phyloP scores from a whole-genome alignment of 2,329 filamentous ascomycete species.

The Mycogone perniciosa region DNA sequence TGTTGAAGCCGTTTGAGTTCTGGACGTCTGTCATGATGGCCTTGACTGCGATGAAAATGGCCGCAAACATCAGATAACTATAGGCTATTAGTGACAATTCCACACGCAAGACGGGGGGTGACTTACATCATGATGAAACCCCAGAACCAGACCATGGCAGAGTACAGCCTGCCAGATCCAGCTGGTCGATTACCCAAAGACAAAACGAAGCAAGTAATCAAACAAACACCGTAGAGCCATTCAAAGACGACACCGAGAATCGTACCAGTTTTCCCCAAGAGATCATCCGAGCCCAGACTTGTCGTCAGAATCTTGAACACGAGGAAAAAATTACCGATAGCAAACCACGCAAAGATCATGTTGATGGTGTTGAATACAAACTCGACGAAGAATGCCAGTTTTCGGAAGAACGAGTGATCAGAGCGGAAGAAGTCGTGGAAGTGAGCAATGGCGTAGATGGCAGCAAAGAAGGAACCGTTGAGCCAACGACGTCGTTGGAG shows the following conservation, averaged over 20 bases:
- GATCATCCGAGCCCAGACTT: slow-evolving; percentile 62
- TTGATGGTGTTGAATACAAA: slow-evolving; percentile 91
- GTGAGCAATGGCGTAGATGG: slow-evolving; percentile 89
- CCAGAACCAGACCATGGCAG: slow-evolving; percentile 99
- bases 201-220: slow-evolving; percentile 92
- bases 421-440: slow-evolving; percentile 96
- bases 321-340: slow-evolving; percentile 97
- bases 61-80: slow-evolving; percentile 88
- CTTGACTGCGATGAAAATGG: slow-evolving; percentile 85
- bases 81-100: slow-evolving; percentile 17
- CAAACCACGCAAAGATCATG: slow-evolving; percentile 99
- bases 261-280: slow-evolving; percentile 71
- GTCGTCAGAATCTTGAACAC: slow-evolving; percentile 95
- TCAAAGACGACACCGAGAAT: slow-evolving; percentile 87
- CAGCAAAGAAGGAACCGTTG: slow-evolving; percentile 97
- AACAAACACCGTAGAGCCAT: slow-evolving; percentile 87
- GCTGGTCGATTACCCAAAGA: slow-evolving; percentile 91
- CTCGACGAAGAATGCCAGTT: slow-evolving; percentile 84
- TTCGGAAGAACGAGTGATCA: slow-evolving; percentile 79
- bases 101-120: background rate
- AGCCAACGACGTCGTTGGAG: slow-evolving; percentile 94
- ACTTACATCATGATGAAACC: slow-evolving; percentile 83
- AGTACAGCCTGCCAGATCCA: slow-evolving; percentile 88
- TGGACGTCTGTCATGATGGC: slow-evolving; percentile 69
- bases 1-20: slow-evolving; percentile 56